Evolutionary conservation across 2,329 filamentous ascomycete species (phyloP), one percentile per base, ranked within the genome.

Genomic region (Aspergillus sp.): DNA sequence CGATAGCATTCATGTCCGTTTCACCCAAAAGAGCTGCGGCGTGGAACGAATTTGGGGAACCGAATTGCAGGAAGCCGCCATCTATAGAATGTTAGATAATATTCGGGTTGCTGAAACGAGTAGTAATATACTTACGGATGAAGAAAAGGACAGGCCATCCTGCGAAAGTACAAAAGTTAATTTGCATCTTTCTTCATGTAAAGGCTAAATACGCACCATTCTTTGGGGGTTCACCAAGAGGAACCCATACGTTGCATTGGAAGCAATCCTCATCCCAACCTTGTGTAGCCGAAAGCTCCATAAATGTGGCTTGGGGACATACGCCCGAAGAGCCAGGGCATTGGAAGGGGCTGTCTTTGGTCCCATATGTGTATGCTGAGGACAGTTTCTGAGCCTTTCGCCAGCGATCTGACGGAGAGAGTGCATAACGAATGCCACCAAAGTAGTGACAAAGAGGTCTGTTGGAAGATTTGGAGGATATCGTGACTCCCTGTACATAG

Each of bases 91-190:
- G 28, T 17, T 19, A 11, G 19, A 41, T 59, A 34, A 53, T 28
- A 50, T 17, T 11, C 41, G 19, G 3, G 11, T 22, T 8, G n/a
- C n/a, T 22, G 22, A 5, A 38, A 31, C 46, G 23, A 22, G 50
- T 47, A n/a, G 6, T 13, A n/a, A 22, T 1, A 38, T 9, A 75
- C 79, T 64, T 78, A 81, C 84, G 85, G 51, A 87, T 84, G 70
- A 81, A 87, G 66, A 87, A 82, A 54, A 85, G 77, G 0, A 87
- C 84, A 4, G 85, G 85, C 84, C 84, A 87, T 17, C 85, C 82
- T 76, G 41, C 57, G 43, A 19, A 38, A 25, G 30, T 15, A 41
- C 15, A 13, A 15, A 57, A 7, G 11, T 52, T 34, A 52, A n/a
- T 13, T 31, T 11, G 7, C 4, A 23, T 53, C 22, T 31, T 11